These are phyloP conservation scores for Neophaeococcomyces aloes DNA, from an alignment of 2,329 filamentous ascomycete genomes.

Conservation along the genomic window DNA sequence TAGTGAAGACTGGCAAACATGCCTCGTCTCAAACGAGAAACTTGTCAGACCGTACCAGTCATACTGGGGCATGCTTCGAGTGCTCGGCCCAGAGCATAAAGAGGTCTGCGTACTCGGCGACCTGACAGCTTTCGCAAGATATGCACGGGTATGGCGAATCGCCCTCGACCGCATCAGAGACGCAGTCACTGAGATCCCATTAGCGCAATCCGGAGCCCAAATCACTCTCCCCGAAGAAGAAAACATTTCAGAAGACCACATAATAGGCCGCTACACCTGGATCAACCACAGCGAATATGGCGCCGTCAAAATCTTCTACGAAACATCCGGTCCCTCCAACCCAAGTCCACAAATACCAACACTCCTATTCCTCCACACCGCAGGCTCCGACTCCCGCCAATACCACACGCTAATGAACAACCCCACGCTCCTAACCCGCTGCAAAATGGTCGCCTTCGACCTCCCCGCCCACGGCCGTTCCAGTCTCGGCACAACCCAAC, in stretches of 20 bases:
- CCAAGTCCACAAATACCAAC: slow-evolving; percentile 8
- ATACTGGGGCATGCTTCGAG: slow-evolving; percentile 17
- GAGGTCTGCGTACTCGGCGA: slow-evolving; percentile 12
- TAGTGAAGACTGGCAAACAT: slow-evolving; percentile 11
- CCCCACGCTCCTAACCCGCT: slow-evolving; percentile 9
- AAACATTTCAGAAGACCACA: slow-evolving; percentile 13
- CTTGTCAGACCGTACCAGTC: slow-evolving; percentile 14
- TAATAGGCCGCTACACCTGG: slow-evolving; percentile 16
- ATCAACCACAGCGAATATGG: slow-evolving; percentile 10
- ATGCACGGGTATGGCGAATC: slow-evolving; percentile 12
- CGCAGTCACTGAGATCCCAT: not conserved
- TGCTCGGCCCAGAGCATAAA: slow-evolving; percentile 9
- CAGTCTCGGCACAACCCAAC: slow-evolving; percentile 11
- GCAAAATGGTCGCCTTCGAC: slow-evolving; percentile 16
- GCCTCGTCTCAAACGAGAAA: slow-evolving; percentile 9
- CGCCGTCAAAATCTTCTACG: slow-evolving; percentile 19
- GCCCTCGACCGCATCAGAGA: slow-evolving; percentile 11
- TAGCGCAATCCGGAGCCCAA: not conserved
- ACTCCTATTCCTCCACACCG: slow-evolving; percentile 16
- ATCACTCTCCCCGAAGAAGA: slow-evolving; percentile 5
- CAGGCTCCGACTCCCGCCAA: slow-evolving; percentile 14
- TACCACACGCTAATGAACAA: slow-evolving; percentile 16
- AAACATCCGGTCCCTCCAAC: slow-evolving; percentile 12
- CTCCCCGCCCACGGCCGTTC: slow-evolving; percentile 17
- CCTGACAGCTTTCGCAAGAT: slow-evolving; percentile 9